A percentile compares a stretch with the other conserved stretches of the same genome.
These are phyloP conservation scores for Myxozyma sirexii DNA, from an alignment of 805 yeast genomes.

Conservation along the genomic window DNA sequence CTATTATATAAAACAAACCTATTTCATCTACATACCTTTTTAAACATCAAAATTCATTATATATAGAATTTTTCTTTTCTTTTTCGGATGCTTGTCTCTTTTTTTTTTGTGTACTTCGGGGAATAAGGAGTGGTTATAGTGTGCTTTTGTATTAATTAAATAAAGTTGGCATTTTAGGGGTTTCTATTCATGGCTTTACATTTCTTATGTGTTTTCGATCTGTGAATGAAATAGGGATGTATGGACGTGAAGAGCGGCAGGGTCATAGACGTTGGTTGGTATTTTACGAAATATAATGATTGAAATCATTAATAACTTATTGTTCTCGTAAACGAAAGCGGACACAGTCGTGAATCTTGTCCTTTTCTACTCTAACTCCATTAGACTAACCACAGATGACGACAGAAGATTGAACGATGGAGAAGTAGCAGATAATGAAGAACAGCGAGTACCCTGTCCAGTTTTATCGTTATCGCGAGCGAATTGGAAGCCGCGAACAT, in stretches of 20 bases:
- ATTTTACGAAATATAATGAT: constrained; percentile 11
- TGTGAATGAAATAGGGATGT: constrained; percentile 8
- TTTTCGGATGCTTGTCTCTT: constrained; percentile 8
- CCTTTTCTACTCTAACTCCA: too few species aligned
- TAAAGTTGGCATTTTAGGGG: constrained; percentile 33
- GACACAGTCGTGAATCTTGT: too few species aligned
- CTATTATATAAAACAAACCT: constrained; percentile 2
- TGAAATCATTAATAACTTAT: not conserved
- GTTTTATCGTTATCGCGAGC: not conserved
- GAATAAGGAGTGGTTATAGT: constrained; percentile 29
- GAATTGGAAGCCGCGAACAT: not conserved
- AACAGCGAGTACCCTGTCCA: too few species aligned
- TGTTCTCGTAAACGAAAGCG: too few species aligned
- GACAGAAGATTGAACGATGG: too few species aligned
- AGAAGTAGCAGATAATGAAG: too few species aligned
- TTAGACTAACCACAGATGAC: too few species aligned
- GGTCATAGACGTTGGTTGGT: constrained; percentile 9
- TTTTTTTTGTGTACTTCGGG: constrained; percentile 21
- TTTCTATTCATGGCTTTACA: constrained; percentile 11
- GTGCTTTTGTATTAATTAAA: constrained; percentile 30
- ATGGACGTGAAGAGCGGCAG: constrained; percentile 11
- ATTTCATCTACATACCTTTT: constrained; percentile 3
- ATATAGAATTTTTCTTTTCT: constrained; percentile 18
- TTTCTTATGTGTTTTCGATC: constrained; percentile 13
- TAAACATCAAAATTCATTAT: constrained; percentile 15